Percentiles rank a stretch among this genome's conserved stretches.
phyloP scores from a whole-genome alignment of 2,329 filamentous ascomycete species.

The Colletotrichum higginsianum region DNA sequence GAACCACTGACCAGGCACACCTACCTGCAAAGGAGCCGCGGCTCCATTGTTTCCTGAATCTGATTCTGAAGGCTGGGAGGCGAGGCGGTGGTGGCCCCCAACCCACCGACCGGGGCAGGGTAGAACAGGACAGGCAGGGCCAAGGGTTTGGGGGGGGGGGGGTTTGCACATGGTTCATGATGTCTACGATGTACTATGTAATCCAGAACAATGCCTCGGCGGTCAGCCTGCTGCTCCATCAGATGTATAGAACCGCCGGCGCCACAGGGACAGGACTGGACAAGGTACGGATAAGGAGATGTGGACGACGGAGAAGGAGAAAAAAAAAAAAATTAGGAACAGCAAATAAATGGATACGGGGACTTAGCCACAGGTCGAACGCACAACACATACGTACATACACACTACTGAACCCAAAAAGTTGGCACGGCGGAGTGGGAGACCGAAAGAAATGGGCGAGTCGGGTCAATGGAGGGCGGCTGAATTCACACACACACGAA shows the following conservation, averaged over 20 bases:
- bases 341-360: neutral
- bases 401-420: constrained; percentile 12
- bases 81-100: constrained; percentile 1
- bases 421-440: constrained; percentile 27
- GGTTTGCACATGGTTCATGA: neutral
- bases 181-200: neutral
- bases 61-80: constrained; percentile 12
- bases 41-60: constrained; percentile 23
- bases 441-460: neutral
- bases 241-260: too few relatives aligned
- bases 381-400: neutral
- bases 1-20: constrained; percentile 19
- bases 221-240: neutral
- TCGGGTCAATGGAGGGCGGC: constrained; percentile 24
- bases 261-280: neutral
- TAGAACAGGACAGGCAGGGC: too few relatives aligned
- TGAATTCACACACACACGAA: neutral
- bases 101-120: constrained; percentile 5
- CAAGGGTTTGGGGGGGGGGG: neutral
- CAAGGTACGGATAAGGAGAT: neutral
- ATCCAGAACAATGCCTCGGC: neutral
- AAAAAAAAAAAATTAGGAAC: neutral
- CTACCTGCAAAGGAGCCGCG: neutral
- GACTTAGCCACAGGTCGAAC: neutral
- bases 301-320: neutral